A percentile compares a stretch with the other conserved stretches of the same genome.
phyloP scores from a whole-genome alignment of 2,329 filamentous ascomycete genomes.

The Pseudopyrenochaeta lycopersici region DNA sequence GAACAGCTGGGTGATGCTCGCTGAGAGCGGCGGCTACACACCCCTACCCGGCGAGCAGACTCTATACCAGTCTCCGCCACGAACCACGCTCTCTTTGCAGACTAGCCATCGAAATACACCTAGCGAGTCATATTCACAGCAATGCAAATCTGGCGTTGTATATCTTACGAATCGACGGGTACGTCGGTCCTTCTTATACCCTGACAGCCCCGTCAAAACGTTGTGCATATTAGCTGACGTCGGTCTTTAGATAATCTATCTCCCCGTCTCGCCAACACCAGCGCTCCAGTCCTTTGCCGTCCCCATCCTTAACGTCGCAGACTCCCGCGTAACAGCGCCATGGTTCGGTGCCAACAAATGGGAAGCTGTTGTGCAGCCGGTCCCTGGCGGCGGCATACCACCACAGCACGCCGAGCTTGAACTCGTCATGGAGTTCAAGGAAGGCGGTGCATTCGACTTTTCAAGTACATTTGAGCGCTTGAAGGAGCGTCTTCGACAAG shows the following conservation, averaged over 20 bases:
- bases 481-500: conserved; percentile 83
- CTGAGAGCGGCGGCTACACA: conserved; percentile 76
- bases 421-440: conserved; percentile 87
- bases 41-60: conserved; percentile 85
- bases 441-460: conserved; percentile 95
- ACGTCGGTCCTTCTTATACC: conserved; percentile 43
- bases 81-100: conserved; percentile 79
- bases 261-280: conserved; percentile 74
- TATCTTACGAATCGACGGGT: conserved; percentile 89
- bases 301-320: conserved; percentile 85
- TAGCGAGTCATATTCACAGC: conserved; percentile 71
- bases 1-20: conserved; percentile 90
- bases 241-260: conserved; percentile 78
- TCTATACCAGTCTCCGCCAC: conserved; percentile 79
- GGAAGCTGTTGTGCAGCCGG: conserved; percentile 81
- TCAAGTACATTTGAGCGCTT: conserved; percentile 82
- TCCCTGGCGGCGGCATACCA: conserved; percentile 84
- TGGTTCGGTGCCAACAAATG: conserved; percentile 95
- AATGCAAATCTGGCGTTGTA: conserved; percentile 77
- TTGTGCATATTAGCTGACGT: conserved; percentile 6
- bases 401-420: conserved; percentile 76
- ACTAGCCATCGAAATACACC: conserved; percentile 73
- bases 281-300: conserved; percentile 87
- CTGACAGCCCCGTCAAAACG: neutral
- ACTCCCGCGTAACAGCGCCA: conserved; percentile 85